Evolutionary conservation across 257 asterid species (phyloP).

Genomic region (Solanum gandarillasii): DNA sequence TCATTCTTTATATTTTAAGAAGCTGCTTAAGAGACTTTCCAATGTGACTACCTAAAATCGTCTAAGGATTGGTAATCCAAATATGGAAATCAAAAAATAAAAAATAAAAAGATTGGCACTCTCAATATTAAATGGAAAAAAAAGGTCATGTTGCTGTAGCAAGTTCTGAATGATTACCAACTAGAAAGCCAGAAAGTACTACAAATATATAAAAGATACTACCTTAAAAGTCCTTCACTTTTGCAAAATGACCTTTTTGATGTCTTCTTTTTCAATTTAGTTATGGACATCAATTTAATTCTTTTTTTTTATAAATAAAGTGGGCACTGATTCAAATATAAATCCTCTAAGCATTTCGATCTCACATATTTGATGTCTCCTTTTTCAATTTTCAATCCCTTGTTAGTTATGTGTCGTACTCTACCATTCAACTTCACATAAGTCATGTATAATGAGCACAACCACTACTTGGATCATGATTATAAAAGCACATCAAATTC

Average conservation of each 20-base stretch:
- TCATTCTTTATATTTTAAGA: background rate
- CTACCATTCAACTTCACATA: background rate
- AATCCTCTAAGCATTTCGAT: background rate
- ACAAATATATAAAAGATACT: background rate
- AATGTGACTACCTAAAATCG: background rate
- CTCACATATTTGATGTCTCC: background rate
- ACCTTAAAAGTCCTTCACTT: background rate
- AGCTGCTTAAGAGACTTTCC: background rate
- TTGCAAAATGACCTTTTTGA: background rate
- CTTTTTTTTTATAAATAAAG: background rate
- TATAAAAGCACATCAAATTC: background rate
- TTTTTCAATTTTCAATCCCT: background rate
- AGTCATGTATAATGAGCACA: background rate
- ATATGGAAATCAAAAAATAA: background rate
- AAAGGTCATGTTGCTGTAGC: background rate
- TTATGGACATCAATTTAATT: background rate
- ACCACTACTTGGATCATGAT: background rate
- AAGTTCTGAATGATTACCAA: background rate
- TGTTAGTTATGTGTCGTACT: background rate
- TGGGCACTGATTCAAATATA: background rate
- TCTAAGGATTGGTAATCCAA: background rate
- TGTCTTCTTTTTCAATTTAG: background rate
- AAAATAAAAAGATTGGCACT: background rate
- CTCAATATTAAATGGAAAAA: background rate
- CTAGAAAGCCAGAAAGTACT: background rate